phyloP scores from a whole-genome alignment of 331 rosid genomes.

The Acacia concinna region DNA sequence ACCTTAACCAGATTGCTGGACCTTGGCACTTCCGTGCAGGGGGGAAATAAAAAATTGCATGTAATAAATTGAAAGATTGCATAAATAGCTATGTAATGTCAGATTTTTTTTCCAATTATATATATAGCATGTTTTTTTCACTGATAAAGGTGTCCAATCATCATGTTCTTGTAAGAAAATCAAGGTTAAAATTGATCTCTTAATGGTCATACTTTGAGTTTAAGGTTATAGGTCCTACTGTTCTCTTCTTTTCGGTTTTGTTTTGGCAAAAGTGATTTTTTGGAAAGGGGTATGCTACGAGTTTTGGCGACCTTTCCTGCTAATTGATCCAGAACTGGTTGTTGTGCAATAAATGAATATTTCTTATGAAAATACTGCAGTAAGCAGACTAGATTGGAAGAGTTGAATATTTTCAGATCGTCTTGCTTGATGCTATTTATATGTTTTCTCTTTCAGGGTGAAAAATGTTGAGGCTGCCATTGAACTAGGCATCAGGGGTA shows the following conservation, averaged over 20 bases:
- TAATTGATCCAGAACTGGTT: slow-evolving; percentile 12
- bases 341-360: not conserved
- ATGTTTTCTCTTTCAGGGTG: slow-evolving; percentile 40
- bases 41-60: not conserved
- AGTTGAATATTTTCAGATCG: slow-evolving; percentile 20
- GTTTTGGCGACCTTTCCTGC: slow-evolving; percentile 3
- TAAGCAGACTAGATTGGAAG: not conserved
- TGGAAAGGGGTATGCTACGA: not conserved
- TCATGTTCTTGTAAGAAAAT: not conserved
- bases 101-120: not conserved
- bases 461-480: slow-evolving; percentile 75
- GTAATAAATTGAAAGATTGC: not conserved
- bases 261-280: not conserved
- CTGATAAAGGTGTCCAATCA: not conserved
- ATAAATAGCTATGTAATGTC: not conserved
- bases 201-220: not conserved
- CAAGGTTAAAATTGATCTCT: not conserved
- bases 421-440: not conserved
- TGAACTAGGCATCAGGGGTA: slow-evolving; percentile 72
- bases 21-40: not conserved
- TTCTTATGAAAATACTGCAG: not conserved
- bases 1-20: not conserved
- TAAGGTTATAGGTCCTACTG: not conserved
- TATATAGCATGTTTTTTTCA: not conserved
- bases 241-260: not conserved